Evolutionary conservation across 495 filamentous ascomycete species (phyloP).

Genomic region (Rhizodiscina lignyota): DNA sequence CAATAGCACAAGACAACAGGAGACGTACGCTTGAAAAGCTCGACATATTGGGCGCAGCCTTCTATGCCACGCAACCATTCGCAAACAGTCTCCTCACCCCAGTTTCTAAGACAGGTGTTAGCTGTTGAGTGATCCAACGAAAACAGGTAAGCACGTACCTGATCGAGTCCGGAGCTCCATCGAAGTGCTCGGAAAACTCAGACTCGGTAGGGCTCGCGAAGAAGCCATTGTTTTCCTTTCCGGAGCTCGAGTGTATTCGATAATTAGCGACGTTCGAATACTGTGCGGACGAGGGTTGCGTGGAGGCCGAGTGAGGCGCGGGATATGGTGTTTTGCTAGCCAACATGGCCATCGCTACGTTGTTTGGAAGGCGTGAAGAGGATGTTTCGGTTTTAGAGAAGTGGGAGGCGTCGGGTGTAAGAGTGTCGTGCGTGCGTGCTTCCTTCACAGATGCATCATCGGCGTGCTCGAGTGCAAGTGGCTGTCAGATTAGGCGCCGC

Average conservation of each 20-base stretch:
- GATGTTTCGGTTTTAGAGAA: too few relatives aligned
- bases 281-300: conserved; percentile 34
- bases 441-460: too few relatives aligned
- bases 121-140: background rate
- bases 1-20: conserved; percentile 1
- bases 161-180: conserved; percentile 36
- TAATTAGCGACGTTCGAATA: conserved; percentile 35
- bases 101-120: conserved; percentile 31
- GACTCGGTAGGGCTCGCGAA: conserved; percentile 85
- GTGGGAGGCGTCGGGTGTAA: too few relatives aligned
- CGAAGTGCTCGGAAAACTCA: conserved; percentile 71
- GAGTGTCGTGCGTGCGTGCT: too few relatives aligned
- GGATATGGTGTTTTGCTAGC: conserved; percentile 71
- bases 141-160: conserved; percentile 26
- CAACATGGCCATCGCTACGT: conserved; percentile 74
- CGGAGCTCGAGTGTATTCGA: conserved; percentile 36
- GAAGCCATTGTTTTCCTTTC: conserved; percentile 37
- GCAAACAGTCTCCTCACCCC: conserved; percentile 84
- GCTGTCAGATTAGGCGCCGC: too few relatives aligned
- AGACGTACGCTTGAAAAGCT: conserved; percentile 60
- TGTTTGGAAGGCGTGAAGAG: too few relatives aligned
- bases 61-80: conserved; percentile 83
- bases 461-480: too few relatives aligned
- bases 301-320: conserved; percentile 39
- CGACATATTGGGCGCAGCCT: conserved; percentile 72